Evolutionary conservation across 2,329 filamentous ascomycete genomes (phyloP).

Genomic region (Fusarium sp.): DNA sequence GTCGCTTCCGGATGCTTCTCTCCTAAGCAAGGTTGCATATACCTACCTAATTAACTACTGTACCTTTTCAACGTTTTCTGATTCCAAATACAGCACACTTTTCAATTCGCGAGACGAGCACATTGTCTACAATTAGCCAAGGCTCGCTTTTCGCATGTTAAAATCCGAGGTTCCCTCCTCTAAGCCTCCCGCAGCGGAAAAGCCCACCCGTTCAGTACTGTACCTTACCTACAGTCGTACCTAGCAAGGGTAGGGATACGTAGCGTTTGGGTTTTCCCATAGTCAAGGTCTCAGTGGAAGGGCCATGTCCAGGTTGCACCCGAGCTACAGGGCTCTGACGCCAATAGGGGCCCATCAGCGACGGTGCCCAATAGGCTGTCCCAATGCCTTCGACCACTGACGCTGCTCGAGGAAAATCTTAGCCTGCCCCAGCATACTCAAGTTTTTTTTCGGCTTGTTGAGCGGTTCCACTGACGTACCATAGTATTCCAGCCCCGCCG

Average conservation of each 20-base stretch:
- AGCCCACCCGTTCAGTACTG: slow-evolving; percentile 22
- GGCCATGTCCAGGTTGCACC: slow-evolving; percentile 33
- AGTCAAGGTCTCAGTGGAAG: slow-evolving; percentile 9
- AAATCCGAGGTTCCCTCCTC: slow-evolving; percentile 21
- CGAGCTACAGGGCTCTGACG: slow-evolving; percentile 33
- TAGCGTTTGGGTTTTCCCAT: slow-evolving; percentile 20
- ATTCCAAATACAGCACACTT: slow-evolving; percentile 40
- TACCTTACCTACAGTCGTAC: slow-evolving; percentile 1
- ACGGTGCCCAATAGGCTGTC: slow-evolving; percentile 34
- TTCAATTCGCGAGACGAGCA: slow-evolving; percentile 14
- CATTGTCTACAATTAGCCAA: too few species aligned
- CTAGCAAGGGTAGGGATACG: slow-evolving; percentile 18
- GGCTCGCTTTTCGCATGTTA: not conserved
- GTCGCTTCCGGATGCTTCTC: slow-evolving; percentile 31
- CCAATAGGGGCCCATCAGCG: slow-evolving; percentile 29
- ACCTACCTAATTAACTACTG: not conserved
- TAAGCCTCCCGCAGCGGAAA: slow-evolving; percentile 29
- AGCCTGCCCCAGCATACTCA: slow-evolving; percentile 35
- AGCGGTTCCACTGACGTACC: slow-evolving; percentile 45
- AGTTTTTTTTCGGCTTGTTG: slow-evolving; percentile 34
- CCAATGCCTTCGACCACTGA: slow-evolving; percentile 37
- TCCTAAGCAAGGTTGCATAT: not conserved
- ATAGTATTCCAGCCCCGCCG: slow-evolving; percentile 42
- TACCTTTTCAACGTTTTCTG: not conserved
- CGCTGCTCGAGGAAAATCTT: slow-evolving; percentile 37